These are phyloP conservation scores for Gonium pectorale DNA, from an alignment of 139 green algal genomes.

Conservation along the genomic window DNA sequence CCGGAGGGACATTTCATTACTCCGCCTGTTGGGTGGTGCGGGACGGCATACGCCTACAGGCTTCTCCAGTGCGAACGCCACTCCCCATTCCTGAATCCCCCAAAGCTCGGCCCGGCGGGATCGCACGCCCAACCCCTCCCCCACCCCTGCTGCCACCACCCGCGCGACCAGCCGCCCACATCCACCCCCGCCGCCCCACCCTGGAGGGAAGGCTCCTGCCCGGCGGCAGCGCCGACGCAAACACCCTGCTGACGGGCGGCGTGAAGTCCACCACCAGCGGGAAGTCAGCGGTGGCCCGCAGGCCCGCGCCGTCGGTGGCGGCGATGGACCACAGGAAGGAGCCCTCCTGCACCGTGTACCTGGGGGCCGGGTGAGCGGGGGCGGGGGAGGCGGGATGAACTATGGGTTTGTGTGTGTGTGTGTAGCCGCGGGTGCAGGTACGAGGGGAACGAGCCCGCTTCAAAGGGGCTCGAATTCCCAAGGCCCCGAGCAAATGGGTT, in stretches of 20 bases:
- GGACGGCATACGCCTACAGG: too few species aligned
- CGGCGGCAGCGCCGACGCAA: background rate
- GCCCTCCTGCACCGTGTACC: constrained; percentile 31
- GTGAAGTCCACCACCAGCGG: background rate
- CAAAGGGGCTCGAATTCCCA: too few species aligned
- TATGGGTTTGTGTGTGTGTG: background rate
- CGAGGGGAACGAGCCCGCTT: too few species aligned
- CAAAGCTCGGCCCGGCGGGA: background rate
- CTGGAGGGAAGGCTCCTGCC: background rate
- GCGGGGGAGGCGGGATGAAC: background rate
- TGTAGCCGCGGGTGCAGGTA: background rate
- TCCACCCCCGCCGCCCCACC: background rate
- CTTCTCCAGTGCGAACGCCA: too few species aligned
- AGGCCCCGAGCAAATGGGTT: background rate
- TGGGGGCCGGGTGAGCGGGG: background rate
- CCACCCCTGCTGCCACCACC: background rate
- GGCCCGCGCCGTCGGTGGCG: constrained; percentile 9
- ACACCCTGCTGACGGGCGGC: background rate
- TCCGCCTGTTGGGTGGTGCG: too few species aligned
- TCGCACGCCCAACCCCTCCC: background rate
- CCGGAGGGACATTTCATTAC: too few species aligned
- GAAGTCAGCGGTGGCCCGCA: background rate
- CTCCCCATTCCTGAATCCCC: background rate
- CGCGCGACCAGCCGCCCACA: background rate
- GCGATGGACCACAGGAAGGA: constrained; percentile 7